Base-by-base conservation (phyloP, 139 green algal species). In the Penium margaritaceum region DNA sequence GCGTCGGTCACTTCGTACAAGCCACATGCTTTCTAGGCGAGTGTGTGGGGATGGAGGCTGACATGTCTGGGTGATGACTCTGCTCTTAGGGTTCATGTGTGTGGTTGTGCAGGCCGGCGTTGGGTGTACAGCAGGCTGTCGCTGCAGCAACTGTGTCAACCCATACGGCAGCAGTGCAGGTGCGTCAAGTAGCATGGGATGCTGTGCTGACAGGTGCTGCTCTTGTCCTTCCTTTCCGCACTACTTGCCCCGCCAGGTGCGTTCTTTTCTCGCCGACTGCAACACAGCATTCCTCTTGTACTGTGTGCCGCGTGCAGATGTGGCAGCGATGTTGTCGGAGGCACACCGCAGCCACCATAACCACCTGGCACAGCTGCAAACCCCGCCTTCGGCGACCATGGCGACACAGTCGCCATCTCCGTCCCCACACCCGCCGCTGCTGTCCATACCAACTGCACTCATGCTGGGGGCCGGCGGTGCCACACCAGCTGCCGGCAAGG, bases 31-130 rank as follows among this genome's bases (percentile, higher is more conserved):
- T 12, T 7, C 29, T 30, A 64, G 55, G 30, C 30, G 9, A 12
- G 9, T 19, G 9, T 19, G 41, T 43, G 41, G 5, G 9, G 34
- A 55, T 24, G 19, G 12, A n/a, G 6, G 21, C 30, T 37, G 21
- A 24, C 38, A 70, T 33, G 6, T 37, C 27, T 35, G n/a, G 14
- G 5, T 36, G n/a, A 3, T 47, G 2, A 5, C 30, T 35, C 14
- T n/a, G n/a, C 33, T 24, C 41, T 14, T 55, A n/a, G n/a, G n/a
- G n/a, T n/a, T 33, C 21, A 14, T 54, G n/a, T 36, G 3, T 69
- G 21, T 19, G 3, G 30, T n/a, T 29, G 29, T 34, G 68, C 68
- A 75, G 68, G 68, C 68, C 17, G 68, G 68, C 51, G 68, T 75
- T 27, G 44, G 44, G 5, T 75, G 68, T 38, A 63, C 29, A 5